A percentile compares a stretch with the other conserved stretches of the same genome.
These are phyloP conservation scores for Epichloe sylvatica DNA, from an alignment of 2,329 filamentous ascomycete species.

Conservation along the genomic window DNA sequence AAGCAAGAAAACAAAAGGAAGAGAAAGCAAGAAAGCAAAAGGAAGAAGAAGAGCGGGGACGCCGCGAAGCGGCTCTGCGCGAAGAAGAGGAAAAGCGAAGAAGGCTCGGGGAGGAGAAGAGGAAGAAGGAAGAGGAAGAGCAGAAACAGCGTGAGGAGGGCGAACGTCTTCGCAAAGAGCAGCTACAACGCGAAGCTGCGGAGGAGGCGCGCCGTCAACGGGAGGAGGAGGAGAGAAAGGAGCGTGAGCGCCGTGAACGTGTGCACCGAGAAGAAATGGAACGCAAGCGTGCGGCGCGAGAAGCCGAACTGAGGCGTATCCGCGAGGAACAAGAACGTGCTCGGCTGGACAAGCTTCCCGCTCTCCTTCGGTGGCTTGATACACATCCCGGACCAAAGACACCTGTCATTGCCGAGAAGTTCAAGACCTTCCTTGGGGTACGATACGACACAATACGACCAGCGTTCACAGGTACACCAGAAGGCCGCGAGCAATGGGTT, in stretches of 20 bases:
- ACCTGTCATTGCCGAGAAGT: slow-evolving; percentile 36
- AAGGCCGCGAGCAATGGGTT: slow-evolving; percentile 52
- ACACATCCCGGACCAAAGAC: slow-evolving; percentile 36
- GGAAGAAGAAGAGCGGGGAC: slow-evolving; percentile 18
- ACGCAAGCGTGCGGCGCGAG: slow-evolving; percentile 33
- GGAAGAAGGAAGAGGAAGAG: slow-evolving; percentile 24
- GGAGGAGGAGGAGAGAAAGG: slow-evolving; percentile 38
- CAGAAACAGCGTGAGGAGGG: slow-evolving; percentile 30
- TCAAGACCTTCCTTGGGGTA: slow-evolving; percentile 44
- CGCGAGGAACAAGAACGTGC: slow-evolving; percentile 41
- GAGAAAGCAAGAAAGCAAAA: slow-evolving; percentile 19
- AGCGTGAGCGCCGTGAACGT: slow-evolving; percentile 33
- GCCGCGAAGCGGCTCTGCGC: slow-evolving; percentile 20
- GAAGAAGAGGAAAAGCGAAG: slow-evolving; percentile 24
- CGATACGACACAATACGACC: slow-evolving; percentile 50
- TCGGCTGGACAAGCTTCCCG: slow-evolving; percentile 43
- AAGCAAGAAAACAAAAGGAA: slow-evolving; percentile 19
- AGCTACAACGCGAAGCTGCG: slow-evolving; percentile 32
- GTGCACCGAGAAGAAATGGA: slow-evolving; percentile 32
- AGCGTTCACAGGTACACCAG: slow-evolving; percentile 35
- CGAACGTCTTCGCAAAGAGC: slow-evolving; percentile 30
- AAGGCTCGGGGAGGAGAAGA: slow-evolving; percentile 26
- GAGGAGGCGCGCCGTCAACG: slow-evolving; percentile 35
- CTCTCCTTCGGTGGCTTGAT: slow-evolving; percentile 48
- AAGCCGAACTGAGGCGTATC: slow-evolving; percentile 36